Base-by-base conservation (phyloP, 2,329 filamentous ascomycete species). In the Pleomassaria siparia region DNA sequence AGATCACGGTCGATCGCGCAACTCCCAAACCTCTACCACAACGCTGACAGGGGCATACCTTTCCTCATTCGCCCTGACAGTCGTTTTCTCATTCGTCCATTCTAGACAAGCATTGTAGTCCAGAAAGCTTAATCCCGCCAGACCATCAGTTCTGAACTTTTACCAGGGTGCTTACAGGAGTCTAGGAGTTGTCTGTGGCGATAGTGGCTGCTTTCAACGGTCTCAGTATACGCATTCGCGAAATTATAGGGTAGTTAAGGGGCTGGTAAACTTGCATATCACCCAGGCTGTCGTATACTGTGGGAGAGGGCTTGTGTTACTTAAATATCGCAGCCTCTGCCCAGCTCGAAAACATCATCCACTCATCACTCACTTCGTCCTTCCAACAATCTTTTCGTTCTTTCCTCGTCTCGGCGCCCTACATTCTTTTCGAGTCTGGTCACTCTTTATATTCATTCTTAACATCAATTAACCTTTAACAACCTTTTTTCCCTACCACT, bases 381-480 rank as follows among this genome's bases (percentile, higher is more conserved):
- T 15, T 36, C 16, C 15, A 28, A 26, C 32, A n/a, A 16, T 45
- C 20, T 33, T n/a, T 26, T 49, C 28, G 44, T 47, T 33, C 33
- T 49, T 44, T 47, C 29, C 33, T 49, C 43, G 46, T 53, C 41
- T 54, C 46, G 43, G 50, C 46, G 39, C 35, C 24, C 55, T 59
- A 58, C 58, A 57, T 58, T 63, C 58, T 58, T 62, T 59, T 46
- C 21, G 59, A 61, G 58, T 60, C 58, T 59, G 59, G 59, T 61
- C 53, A 64, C 59, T 64, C 60, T 43, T 55, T 59, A 36, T 32
- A 47, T 43, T 36, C 40, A 21, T 39, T 39, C n/a, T n/a, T n/a
- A n/a, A 11, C 6, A 39, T 21, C 33, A 30, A 13, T 5, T 30
- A 37, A 41, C 13, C 24, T 15, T 39, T 46, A 16, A 42, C 37